Conservation (phyloP, 495 filamentous ascomycete genomes). For the Clavariopsis aquatica region DNA sequence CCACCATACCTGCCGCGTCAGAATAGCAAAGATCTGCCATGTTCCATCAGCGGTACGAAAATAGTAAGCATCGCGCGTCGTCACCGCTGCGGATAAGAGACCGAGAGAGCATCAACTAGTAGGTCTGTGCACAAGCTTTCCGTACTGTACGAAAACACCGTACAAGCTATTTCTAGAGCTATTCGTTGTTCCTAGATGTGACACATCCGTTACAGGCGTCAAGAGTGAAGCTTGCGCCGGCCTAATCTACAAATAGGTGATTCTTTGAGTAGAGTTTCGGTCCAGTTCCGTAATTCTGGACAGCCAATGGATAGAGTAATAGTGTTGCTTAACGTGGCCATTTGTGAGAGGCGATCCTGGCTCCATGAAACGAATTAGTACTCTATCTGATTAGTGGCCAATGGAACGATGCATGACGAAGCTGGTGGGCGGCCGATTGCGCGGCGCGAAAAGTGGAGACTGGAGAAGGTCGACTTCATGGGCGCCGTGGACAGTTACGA, state of each 20-base stretch:
- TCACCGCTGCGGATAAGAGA: constrained; percentile 1
- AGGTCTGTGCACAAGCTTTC: not conserved
- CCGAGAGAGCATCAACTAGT: not conserved
- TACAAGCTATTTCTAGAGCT: not conserved
- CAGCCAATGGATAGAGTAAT: not conserved
- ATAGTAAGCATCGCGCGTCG: not conserved
- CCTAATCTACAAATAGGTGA: not conserved
- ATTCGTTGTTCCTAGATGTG: not conserved
- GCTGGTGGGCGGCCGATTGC: constrained; percentile 7
- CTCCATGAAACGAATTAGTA: constrained; percentile 3
- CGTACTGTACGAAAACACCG: no score
- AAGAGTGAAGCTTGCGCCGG: not conserved
- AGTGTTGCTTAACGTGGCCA: not conserved
- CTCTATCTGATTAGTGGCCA: constrained; percentile 6
- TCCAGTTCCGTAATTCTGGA: not conserved
- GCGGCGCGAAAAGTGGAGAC: constrained; percentile 1
- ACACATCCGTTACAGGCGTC: not conserved
- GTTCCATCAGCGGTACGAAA: not conserved
- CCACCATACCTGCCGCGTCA: constrained; percentile 1
- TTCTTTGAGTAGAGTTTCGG: not conserved
- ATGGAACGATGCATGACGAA: constrained; percentile 7
- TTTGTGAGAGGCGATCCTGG: constrained; percentile 6
- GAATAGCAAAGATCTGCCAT: not conserved
- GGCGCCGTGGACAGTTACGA: not conserved
- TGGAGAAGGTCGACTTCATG: not conserved